These are phyloP conservation scores for Luffa acutangula DNA, from an alignment of 306 rosid genomes.

Conservation along the genomic window DNA sequence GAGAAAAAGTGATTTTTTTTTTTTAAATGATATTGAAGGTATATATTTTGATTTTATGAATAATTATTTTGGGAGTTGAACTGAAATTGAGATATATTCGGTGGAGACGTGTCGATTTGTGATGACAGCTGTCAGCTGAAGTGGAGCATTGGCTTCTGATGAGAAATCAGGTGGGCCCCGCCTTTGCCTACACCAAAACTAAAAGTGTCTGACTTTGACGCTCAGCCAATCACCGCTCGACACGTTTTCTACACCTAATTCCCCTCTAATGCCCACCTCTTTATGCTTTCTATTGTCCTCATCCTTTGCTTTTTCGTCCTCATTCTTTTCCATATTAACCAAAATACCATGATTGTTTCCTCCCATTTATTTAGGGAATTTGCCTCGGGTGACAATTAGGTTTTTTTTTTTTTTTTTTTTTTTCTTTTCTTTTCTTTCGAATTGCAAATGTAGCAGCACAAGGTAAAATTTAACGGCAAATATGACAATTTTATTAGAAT, in stretches of 20 bases:
- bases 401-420: too few species aligned
- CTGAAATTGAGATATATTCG: background rate
- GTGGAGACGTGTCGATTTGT: background rate
- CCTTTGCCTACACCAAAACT: background rate
- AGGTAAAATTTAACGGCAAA: too few species aligned
- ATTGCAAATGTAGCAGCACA: too few species aligned
- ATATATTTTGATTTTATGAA: background rate
- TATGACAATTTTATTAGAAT: too few species aligned
- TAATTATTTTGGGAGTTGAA: background rate
- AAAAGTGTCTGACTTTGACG: background rate
- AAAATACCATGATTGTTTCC: background rate
- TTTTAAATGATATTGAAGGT: too few species aligned
- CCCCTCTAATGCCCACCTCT: background rate
- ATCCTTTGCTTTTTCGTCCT: background rate
- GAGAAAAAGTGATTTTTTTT: too few species aligned
- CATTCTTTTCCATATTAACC: background rate
- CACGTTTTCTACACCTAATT: background rate
- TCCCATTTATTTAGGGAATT: background rate
- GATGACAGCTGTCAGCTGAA: constrained; percentile 7
- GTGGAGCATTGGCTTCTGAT: background rate
- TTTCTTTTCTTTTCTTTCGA: too few species aligned
- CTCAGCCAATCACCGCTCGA: background rate
- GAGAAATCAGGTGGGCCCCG: background rate
- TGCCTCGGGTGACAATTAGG: too few species aligned
- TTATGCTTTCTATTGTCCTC: background rate